A percentile compares a stretch with the other conserved stretches of the same genome.
Evolutionary conservation across 306 rosid genomes (phyloP).

Genomic region (Trifolium fragiferum): DNA sequence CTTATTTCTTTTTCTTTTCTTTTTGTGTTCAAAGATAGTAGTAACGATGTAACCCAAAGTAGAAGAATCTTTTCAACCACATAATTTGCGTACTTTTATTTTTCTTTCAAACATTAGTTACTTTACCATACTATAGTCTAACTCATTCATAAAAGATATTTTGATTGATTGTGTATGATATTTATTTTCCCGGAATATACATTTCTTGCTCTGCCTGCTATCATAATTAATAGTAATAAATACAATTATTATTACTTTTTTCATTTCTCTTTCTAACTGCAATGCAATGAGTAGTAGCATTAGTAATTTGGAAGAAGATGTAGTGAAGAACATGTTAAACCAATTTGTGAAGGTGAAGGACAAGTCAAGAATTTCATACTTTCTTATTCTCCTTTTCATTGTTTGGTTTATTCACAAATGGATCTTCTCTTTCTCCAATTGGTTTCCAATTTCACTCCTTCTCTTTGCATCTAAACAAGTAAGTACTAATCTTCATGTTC

Average conservation of each 20-base stretch:
- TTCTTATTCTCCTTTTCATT: slow-evolving; percentile 60
- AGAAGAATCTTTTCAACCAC: too few relatives aligned
- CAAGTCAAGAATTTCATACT: slow-evolving; percentile 54
- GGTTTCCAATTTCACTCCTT: slow-evolving; percentile 69
- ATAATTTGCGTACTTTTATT: not conserved
- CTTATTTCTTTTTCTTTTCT: too few relatives aligned
- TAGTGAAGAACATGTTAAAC: slow-evolving; percentile 55
- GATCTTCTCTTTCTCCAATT: slow-evolving; percentile 76
- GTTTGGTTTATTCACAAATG: slow-evolving; percentile 82
- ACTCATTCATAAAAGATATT: too few relatives aligned
- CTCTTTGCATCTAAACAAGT: slow-evolving; percentile 80
- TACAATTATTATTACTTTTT: too few relatives aligned
- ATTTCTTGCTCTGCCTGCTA: too few relatives aligned
- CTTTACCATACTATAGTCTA: too few relatives aligned
- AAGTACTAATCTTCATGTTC: slow-evolving; percentile 42
- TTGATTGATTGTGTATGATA: too few relatives aligned
- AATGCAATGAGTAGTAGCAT: slow-evolving; percentile 21
- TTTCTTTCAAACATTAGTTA: not conserved
- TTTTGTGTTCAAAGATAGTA: too few relatives aligned
- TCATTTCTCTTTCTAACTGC: not conserved
- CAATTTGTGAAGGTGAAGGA: slow-evolving; percentile 41
- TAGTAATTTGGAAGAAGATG: slow-evolving; percentile 44
- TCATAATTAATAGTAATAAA: too few relatives aligned
- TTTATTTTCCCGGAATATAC: too few relatives aligned
- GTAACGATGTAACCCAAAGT: too few relatives aligned